A percentile compares a stretch with the other conserved stretches of the same genome.
Conservation (phyloP, 2,329 filamentous ascomycete species). For the Curvularia sp. region DNA sequence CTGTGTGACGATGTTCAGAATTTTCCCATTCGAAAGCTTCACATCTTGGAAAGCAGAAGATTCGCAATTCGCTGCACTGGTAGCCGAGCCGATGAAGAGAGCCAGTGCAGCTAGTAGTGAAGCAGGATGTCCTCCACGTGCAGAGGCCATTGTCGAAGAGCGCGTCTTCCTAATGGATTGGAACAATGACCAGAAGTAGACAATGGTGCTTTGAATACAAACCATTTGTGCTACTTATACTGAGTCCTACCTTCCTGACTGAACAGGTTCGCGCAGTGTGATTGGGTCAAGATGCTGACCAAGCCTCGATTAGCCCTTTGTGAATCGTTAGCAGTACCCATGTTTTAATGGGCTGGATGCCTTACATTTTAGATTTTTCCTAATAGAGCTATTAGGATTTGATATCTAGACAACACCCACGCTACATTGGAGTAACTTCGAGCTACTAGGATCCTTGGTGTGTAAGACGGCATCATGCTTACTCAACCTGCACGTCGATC, state of each 20-base stretch:
- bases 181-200: neutral
- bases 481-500: neutral
- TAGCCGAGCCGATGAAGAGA: neutral
- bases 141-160: neutral
- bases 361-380: neutral
- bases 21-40: constrained; percentile 3
- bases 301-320: neutral
- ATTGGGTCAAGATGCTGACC: neutral
- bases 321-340: neutral
- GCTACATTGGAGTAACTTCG: neutral
- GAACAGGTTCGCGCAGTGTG: neutral
- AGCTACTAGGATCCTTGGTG: neutral
- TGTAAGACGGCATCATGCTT: neutral
- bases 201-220: neutral
- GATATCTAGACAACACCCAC: neutral
- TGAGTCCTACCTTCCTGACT: neutral
- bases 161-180: neutral
- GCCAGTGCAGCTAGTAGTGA: neutral
- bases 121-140: neutral
- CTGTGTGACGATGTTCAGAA: constrained; percentile 13
- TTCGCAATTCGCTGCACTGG: constrained; percentile 1
- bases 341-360: neutral
- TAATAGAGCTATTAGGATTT: neutral
- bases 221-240: neutral
- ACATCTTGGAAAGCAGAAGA: constrained; percentile 11